Percentiles rank a stretch among this genome's conserved stretches.
These are phyloP conservation scores for Hirsutella rhossiliensis DNA, from an alignment of 2,329 filamentous ascomycete species.

Conservation along the genomic window DNA sequence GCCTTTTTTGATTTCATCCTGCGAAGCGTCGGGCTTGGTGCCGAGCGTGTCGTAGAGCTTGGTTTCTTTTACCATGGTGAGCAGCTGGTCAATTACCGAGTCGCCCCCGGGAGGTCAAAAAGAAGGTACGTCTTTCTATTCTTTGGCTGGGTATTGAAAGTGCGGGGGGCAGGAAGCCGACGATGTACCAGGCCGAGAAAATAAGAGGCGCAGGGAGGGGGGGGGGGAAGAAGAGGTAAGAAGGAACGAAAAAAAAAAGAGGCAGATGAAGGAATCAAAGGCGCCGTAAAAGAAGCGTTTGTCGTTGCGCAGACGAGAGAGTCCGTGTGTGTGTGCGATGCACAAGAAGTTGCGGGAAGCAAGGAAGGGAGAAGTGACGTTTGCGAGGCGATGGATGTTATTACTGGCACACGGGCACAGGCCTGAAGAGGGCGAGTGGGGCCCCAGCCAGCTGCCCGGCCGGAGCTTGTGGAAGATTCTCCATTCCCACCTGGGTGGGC, in stretches of 20 bases:
- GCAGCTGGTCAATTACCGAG: background rate
- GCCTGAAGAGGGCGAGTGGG: background rate
- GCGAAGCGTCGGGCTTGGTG: constrained; percentile 66
- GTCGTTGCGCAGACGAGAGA: background rate
- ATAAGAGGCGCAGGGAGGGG: background rate
- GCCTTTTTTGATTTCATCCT: constrained; percentile 96
- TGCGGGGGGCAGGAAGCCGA: background rate
- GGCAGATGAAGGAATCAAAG: background rate
- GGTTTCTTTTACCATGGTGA: constrained; percentile 81
- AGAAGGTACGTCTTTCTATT: background rate
- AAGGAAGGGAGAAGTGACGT: too few relatives aligned
- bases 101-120: background rate
- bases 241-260: background rate
- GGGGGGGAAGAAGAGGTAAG: background rate
- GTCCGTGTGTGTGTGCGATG: background rate
- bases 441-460: constrained; percentile 9
- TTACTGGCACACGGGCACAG: too few relatives aligned
- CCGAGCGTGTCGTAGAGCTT: constrained; percentile 85
- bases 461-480: constrained; percentile 21
- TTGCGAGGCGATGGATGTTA: too few relatives aligned
- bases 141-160: background rate
- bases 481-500: background rate
- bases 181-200: background rate
- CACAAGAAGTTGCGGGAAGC: background rate
- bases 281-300: background rate